Evolutionary conservation across 2,329 filamentous ascomycete species (phyloP).

Genomic region (Penicillium sp.): DNA sequence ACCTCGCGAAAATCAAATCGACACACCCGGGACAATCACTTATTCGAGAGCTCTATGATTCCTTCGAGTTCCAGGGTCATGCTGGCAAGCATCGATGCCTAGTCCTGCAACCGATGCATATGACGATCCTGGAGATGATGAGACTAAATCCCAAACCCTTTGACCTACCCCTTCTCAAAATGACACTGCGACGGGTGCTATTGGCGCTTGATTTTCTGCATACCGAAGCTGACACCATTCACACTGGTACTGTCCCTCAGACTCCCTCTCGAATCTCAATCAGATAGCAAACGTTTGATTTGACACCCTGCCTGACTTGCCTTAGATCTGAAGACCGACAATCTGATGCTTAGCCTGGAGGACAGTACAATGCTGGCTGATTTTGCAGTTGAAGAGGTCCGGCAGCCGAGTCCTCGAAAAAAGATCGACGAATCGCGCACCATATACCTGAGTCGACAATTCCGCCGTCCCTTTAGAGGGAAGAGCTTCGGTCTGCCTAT

Average conservation of each 20-base stretch:
- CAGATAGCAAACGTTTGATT: no score
- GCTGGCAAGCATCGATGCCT: not conserved
- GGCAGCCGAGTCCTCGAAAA: not conserved
- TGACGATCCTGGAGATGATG: not conserved
- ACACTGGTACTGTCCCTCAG: not conserved
- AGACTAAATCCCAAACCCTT: no score
- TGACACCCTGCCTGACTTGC: not conserved
- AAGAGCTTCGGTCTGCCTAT: not conserved
- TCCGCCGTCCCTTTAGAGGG: no score
- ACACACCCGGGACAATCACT: not conserved
- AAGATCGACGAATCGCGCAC: not conserved
- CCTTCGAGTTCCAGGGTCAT: not conserved
- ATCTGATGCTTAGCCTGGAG: not conserved
- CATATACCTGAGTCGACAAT: not conserved
- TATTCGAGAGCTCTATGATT: not conserved
- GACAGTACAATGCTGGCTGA: no score
- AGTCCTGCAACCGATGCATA: not conserved
- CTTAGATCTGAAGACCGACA: not conserved
- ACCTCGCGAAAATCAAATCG: no score
- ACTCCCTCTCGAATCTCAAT: not conserved
- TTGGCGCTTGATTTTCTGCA: not conserved
- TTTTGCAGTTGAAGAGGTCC: not conserved
- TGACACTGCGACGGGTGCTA: no score
- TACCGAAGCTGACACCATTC: not conserved
- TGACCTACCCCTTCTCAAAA: not conserved